Evolutionary conservation across 768 basidiomycete genomes (phyloP).

Genomic region (Mycena crocata): DNA sequence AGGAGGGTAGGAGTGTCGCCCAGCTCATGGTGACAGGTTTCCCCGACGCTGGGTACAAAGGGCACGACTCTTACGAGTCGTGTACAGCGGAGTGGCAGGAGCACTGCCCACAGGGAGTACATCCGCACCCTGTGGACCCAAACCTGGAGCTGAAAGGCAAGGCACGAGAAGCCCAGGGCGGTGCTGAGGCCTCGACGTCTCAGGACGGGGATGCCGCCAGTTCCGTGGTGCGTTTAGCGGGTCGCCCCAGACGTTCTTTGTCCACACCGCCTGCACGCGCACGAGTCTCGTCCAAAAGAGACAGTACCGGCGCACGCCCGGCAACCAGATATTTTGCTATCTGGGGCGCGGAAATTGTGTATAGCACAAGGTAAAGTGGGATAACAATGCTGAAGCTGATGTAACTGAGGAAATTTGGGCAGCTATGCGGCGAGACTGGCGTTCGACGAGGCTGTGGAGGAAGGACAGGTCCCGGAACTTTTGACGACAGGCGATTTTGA

Average conservation of each 20-base stretch:
- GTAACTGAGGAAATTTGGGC: neutral
- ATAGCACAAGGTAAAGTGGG: neutral
- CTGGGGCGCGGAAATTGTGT: neutral
- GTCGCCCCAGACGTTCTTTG: neutral
- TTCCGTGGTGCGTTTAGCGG: too few species aligned
- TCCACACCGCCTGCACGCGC: neutral
- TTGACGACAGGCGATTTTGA: neutral
- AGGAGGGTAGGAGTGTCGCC: neutral
- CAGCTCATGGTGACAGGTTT: neutral
- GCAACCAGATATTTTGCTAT: neutral
- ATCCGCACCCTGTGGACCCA: constrained; percentile 1
- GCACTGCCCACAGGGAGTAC: neutral
- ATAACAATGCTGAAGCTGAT: neutral
- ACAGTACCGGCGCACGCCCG: too few species aligned
- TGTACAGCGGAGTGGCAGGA: neutral
- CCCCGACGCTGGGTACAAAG: neutral
- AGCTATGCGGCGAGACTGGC: neutral
- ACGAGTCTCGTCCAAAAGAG: neutral
- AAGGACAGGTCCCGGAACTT: neutral
- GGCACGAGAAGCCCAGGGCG: too few species aligned
- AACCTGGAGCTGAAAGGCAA: too few species aligned
- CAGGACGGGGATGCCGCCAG: too few species aligned
- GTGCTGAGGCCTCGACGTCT: too few species aligned
- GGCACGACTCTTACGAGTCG: neutral
- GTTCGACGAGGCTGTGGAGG: constrained; percentile 1